Base-by-base conservation (phyloP, 345 rosid genomes). In the Camelina sativa region DNA sequence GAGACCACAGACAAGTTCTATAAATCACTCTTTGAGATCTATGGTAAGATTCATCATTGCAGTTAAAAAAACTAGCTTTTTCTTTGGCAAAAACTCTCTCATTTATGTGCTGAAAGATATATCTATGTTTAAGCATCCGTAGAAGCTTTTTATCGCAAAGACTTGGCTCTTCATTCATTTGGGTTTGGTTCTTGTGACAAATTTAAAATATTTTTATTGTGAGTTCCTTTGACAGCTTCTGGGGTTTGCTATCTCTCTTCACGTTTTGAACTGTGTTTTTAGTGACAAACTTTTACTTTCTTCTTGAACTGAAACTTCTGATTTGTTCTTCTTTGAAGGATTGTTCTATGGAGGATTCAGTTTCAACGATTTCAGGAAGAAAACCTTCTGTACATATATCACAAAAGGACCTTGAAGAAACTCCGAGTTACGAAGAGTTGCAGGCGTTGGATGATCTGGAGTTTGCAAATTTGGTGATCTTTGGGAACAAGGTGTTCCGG, bases 391-490 rank as follows among this genome's bases (percentile, higher is more conserved):
- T 74, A 11, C 56, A 1, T 58, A 62, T 48, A 50, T 78, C 85
- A 43, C 68, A 62, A 9, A 74, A 67, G 11, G 76, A 65, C n/a
- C 65, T 35, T 13, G 71, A 67, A 65, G 71, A 67, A 65, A 89
- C 77, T 74, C 90, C 87, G 32, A 85, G 88, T 76, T 89, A 80
- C 20, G 86, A 88, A 70, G 88, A 89, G 79, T 80, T 92, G 66
- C 84, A 83, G 84, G 88, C 82, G 32, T 69, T 95, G 85, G 99
- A 92, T 90, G 90, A 89, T 63, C 35, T 82, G 70, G 97, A 95
- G 75, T 79, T 95, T 41, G 97, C 96, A 67, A 95, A 95, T 79
- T 79, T 84, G 65, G 97, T 92, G 20, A 91, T 94, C 71, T 90
- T 95, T 71, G 91, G 91, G 23, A 92, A 92, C 80, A 80, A 16